Percentiles rank a stretch among this genome's conserved stretches.
Conservation (phyloP, 805 yeast genomes). For the Saccharomycopsis synnaedendra region DNA sequence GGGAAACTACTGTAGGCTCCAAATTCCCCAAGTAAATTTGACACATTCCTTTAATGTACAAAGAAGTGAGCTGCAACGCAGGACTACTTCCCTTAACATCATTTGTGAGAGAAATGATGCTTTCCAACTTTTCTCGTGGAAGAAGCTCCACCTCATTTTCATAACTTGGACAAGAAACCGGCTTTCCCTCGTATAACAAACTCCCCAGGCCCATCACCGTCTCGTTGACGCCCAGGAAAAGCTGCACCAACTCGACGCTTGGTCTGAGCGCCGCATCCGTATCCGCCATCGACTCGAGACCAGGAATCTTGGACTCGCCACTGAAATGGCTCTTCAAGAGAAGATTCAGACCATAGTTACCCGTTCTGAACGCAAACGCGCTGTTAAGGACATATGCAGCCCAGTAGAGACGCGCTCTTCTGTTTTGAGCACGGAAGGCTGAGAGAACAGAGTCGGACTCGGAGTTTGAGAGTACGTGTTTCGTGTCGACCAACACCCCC, state of each 20-base stretch:
- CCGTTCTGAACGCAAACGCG: constrained; percentile 7
- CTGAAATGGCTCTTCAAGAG: constrained; percentile 7
- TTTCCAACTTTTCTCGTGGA: too few species aligned
- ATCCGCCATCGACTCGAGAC: constrained; percentile 25
- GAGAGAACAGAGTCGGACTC: too few species aligned
- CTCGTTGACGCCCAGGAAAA: constrained; percentile 22
- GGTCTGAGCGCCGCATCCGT: constrained; percentile 25
- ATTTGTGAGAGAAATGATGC: too few species aligned
- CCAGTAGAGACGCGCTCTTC: constrained; percentile 33
- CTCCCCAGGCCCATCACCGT: neutral
- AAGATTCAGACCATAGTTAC: constrained; percentile 11
- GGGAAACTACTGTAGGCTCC: too few species aligned
- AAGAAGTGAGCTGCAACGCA: too few species aligned
- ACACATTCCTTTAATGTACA: too few species aligned
- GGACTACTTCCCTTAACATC: too few species aligned
- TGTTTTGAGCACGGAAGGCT: constrained; percentile 18
- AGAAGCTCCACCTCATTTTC: constrained; percentile 5
- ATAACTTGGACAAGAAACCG: neutral
- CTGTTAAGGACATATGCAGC: constrained; percentile 25
- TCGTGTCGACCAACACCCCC: too few species aligned
- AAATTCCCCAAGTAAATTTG: too few species aligned
- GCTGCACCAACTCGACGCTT: constrained; percentile 23
- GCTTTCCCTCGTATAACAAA: neutral
- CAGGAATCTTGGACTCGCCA: constrained; percentile 22
- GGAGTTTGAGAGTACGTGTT: too few species aligned